These are phyloP conservation scores for Macrophomina tecta DNA, from an alignment of 2,329 filamentous ascomycete genomes.

Conservation along the genomic window DNA sequence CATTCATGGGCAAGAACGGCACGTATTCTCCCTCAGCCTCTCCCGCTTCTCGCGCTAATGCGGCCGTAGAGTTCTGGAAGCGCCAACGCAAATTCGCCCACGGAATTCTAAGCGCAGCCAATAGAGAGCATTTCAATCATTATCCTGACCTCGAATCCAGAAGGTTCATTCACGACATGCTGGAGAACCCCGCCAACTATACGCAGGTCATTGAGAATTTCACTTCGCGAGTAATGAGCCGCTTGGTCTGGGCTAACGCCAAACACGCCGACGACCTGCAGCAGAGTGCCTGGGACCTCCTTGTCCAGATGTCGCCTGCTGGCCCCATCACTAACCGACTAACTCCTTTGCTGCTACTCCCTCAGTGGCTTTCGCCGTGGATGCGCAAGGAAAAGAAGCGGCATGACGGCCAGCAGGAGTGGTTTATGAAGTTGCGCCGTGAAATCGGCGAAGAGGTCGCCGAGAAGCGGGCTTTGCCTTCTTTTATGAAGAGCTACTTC, in stretches of 20 bases:
- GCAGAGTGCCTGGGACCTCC: slow-evolving; percentile 16
- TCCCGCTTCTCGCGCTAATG: background rate
- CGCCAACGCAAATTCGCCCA: slow-evolving; percentile 26
- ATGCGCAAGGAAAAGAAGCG: slow-evolving; percentile 9
- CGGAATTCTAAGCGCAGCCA: slow-evolving; percentile 12
- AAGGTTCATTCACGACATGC: slow-evolving; percentile 18
- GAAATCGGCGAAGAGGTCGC: slow-evolving; percentile 1
- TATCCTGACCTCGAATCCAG: slow-evolving; percentile 18
- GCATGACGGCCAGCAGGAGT: slow-evolving; percentile 25
- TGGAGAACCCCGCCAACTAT: background rate
- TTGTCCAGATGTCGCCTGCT: slow-evolving; percentile 27
- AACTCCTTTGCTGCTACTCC: slow-evolving; percentile 17
- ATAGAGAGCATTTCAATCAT: background rate
- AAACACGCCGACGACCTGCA: slow-evolving; percentile 1
- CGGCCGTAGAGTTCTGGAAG: slow-evolving; percentile 20
- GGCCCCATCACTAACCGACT: slow-evolving; percentile 21
- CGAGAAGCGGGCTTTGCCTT: background rate
- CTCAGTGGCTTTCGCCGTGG: slow-evolving; percentile 17
- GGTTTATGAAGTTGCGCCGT: slow-evolving; percentile 19
- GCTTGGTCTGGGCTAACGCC: slow-evolving; percentile 10
- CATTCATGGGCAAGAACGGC: slow-evolving; percentile 24
- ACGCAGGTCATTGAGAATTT: slow-evolving; percentile 4
- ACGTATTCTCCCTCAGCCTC: background rate
- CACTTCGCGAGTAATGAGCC: slow-evolving; percentile 23
- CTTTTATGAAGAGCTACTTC: slow-evolving; percentile 18